Percentiles rank a stretch among this genome's conserved stretches.
Evolutionary conservation across 768 basidiomycete species (phyloP).

Genomic region (Boletus sensibilis): DNA sequence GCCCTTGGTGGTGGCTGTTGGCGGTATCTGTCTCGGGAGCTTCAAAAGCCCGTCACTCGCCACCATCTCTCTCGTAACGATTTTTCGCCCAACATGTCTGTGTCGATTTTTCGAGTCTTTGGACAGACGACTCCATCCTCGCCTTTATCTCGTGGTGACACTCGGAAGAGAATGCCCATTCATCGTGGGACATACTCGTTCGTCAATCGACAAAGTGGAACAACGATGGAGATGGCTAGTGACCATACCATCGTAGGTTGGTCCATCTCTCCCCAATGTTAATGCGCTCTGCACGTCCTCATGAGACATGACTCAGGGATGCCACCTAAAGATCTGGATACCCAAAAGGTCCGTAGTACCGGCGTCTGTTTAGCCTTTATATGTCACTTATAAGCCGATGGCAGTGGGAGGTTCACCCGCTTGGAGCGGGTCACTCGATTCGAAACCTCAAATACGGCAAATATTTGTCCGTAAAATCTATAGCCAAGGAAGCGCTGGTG

Average conservation of each 20-base stretch:
- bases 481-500: conserved; percentile 25
- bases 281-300: not conserved
- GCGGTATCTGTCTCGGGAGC: not conserved
- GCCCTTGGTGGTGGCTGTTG: conserved; percentile 15
- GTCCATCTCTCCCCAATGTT: not conserved
- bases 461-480: conserved; percentile 27
- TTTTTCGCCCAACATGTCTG: conserved; percentile 16
- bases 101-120: conserved; percentile 23
- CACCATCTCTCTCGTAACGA: not conserved
- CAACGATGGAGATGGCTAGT: conserved; percentile 30
- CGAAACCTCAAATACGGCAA: conserved; percentile 33
- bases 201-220: conserved; percentile 33
- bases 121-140: conserved; percentile 12
- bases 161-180: conserved; percentile 24
- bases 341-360: conserved; percentile 25
- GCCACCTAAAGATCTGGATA: conserved; percentile 30
- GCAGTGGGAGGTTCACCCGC: conserved; percentile 31
- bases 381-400: not conserved
- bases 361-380: not conserved
- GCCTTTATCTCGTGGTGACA: conserved; percentile 9
- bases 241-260: conserved; percentile 25
- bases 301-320: conserved; percentile 20
- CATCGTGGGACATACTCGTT: conserved; percentile 33
- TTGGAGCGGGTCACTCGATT: conserved; percentile 31
- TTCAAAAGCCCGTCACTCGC: conserved; percentile 12